Evolutionary conservation across 2,329 filamentous ascomycete species (phyloP).

Genomic region (Verticillium tricorpus): DNA sequence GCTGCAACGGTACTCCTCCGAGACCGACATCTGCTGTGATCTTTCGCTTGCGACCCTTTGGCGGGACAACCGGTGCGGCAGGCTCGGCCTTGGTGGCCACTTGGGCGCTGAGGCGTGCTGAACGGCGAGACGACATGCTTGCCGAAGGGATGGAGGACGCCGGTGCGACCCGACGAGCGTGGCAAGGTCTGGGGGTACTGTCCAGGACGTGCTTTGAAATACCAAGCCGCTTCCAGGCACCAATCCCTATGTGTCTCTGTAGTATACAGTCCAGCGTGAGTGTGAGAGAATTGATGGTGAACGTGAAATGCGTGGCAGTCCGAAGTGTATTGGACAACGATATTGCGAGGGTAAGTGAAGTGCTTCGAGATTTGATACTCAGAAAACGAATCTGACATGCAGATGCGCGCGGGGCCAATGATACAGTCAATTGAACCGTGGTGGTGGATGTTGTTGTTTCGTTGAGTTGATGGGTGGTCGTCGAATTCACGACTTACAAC

Average conservation of each 20-base stretch:
- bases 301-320: background rate
- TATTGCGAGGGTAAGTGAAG: background rate
- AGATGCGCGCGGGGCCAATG: background rate
- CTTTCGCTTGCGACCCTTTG: conserved; percentile 30
- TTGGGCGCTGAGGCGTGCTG: conserved; percentile 35
- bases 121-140: conserved; percentile 21
- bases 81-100: conserved; percentile 12
- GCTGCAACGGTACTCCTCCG: conserved; percentile 15
- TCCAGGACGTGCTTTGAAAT: background rate
- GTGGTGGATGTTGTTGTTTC: background rate
- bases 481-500: background rate
- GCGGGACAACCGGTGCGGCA: conserved; percentile 16
- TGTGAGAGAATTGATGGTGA: background rate
- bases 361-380: background rate
- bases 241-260: background rate
- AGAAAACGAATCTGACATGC: background rate
- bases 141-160: background rate
- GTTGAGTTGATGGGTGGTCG: background rate
- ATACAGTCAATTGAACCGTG: background rate
- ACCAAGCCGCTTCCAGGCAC: background rate
- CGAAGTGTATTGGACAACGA: background rate
- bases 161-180: background rate
- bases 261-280: background rate
- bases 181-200: background rate
- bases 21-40: conserved; percentile 7